Percentiles rank a stretch among this genome's conserved stretches.
Evolutionary conservation across 352 stramenopile genomes (phyloP).

Genomic region (Plasmopara muralis): DNA sequence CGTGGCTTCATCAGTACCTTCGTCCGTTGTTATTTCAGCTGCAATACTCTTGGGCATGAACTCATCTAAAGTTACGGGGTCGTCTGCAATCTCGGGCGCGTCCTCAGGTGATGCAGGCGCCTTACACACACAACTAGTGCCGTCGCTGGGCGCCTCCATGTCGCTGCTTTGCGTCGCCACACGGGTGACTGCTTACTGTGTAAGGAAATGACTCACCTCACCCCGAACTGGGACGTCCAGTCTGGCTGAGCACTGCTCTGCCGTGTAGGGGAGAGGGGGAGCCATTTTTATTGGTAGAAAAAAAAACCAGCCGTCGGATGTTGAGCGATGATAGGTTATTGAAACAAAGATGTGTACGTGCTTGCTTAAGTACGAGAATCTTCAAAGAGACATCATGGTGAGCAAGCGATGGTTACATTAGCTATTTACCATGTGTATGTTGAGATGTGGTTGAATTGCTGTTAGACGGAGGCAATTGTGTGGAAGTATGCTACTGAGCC

Average conservation of each 20-base stretch:
- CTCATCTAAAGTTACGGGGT: conserved; percentile 27
- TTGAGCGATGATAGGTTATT: conserved; percentile 13
- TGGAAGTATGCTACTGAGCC: conserved; percentile 44
- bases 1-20: conserved; percentile 2
- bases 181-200: conserved; percentile 1
- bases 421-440: too few relatives aligned
- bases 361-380: conserved; percentile 13
- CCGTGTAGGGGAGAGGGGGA: conserved; percentile 27
- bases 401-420: background rate
- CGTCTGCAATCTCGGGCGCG: conserved; percentile 23
- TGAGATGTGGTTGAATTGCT: background rate
- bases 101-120: conserved; percentile 18
- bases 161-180: conserved; percentile 16
- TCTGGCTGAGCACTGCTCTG: conserved; percentile 12
- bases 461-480: conserved; percentile 49
- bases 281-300: conserved; percentile 39
- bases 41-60: conserved; percentile 9
- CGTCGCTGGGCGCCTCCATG: conserved; percentile 23
- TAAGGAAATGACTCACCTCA: conserved; percentile 3
- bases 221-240: conserved; percentile 2
- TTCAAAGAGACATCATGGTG: conserved; percentile 8
- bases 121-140: conserved; percentile 17
- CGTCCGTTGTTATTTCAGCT: background rate
- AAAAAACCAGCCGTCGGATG: conserved; percentile 29
- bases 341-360: conserved; percentile 8